phyloP scores from a whole-genome alignment of 2,329 filamentous ascomycete species.

The Paracoccidioides brasiliensis region DNA sequence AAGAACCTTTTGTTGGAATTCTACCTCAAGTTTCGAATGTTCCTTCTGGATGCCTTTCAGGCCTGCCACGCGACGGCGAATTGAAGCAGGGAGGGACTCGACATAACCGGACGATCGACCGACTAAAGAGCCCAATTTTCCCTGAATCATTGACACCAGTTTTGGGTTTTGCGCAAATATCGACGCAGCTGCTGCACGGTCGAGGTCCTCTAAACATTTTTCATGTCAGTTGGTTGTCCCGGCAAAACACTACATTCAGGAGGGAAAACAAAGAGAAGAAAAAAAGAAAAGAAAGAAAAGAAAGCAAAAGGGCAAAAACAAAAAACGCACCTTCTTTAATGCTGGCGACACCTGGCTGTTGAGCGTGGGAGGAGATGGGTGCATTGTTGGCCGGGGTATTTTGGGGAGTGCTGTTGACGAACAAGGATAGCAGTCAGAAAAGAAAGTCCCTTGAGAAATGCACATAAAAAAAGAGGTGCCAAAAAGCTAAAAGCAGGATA shows the following conservation, averaged over 20 bases:
- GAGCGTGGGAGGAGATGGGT: slow-evolving; percentile 92
- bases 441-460: neutral
- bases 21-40: slow-evolving; percentile 92
- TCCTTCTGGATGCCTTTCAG: slow-evolving; percentile 98
- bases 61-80: slow-evolving; percentile 86
- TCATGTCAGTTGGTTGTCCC: slow-evolving; percentile 4
- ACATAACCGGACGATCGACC: slow-evolving; percentile 95
- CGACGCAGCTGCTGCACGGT: slow-evolving; percentile 72
- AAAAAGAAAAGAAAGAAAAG: slow-evolving; percentile 12
- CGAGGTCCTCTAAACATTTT: slow-evolving; percentile 61
- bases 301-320: neutral
- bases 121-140: slow-evolving; percentile 82
- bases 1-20: slow-evolving; percentile 97
- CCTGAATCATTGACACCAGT: slow-evolving; percentile 94
- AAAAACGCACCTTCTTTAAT: slow-evolving; percentile 81
- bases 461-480: neutral
- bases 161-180: slow-evolving; percentile 93
- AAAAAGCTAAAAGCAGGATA: neutral
- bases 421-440: slow-evolving; percentile 9
- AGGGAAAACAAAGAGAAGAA: neutral
- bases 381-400: slow-evolving; percentile 94
- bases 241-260: slow-evolving; percentile 6
- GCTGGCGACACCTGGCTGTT: slow-evolving; percentile 83
- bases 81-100: slow-evolving; percentile 78
- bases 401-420: slow-evolving; percentile 68